phyloP scores from a whole-genome alignment of 2,329 filamentous ascomycete genomes.

The Alternaria incomplexa region DNA sequence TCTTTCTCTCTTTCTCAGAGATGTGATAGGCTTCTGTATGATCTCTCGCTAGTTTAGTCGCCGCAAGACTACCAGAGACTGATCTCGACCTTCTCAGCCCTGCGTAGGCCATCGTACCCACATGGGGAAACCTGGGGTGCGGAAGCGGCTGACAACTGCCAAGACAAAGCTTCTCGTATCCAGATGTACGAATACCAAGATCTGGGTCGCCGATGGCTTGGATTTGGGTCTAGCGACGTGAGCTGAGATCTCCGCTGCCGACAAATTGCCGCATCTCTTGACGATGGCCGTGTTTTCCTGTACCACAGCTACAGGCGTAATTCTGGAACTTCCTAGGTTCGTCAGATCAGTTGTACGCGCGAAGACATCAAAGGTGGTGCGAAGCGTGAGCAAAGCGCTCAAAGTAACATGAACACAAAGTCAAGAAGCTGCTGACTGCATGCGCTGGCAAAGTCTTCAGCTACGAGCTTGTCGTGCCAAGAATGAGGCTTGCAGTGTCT shows the following conservation, averaged over 20 bases:
- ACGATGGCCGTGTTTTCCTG: not conserved
- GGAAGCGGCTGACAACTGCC: constrained; percentile 16
- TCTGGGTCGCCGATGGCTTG: not conserved
- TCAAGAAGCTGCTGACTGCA: not conserved
- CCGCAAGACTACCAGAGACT: not conserved
- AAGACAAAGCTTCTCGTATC: constrained; percentile 2
- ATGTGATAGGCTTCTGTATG: constrained; percentile 5
- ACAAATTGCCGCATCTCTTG: not conserved
- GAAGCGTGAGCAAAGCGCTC: not conserved
- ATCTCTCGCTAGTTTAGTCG: constrained; percentile 3
- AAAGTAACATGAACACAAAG: not conserved
- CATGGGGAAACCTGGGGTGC: not conserved
- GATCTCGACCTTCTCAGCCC: constrained; percentile 14
- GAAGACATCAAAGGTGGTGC: not conserved
- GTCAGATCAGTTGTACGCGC: not conserved
- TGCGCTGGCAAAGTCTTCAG: not conserved
- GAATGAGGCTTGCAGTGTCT: not conserved
- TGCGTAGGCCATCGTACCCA: not conserved
- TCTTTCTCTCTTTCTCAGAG: not conserved
- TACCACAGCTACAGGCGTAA: not conserved
- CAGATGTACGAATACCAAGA: not conserved
- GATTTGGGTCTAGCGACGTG: not conserved
- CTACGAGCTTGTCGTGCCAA: not conserved
- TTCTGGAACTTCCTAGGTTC: not conserved
- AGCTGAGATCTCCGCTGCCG: not conserved